A percentile compares a stretch with the other conserved stretches of the same genome.
Conservation (phyloP, 2,329 filamentous ascomycete species). For the Lecanicillium sp. region DNA sequence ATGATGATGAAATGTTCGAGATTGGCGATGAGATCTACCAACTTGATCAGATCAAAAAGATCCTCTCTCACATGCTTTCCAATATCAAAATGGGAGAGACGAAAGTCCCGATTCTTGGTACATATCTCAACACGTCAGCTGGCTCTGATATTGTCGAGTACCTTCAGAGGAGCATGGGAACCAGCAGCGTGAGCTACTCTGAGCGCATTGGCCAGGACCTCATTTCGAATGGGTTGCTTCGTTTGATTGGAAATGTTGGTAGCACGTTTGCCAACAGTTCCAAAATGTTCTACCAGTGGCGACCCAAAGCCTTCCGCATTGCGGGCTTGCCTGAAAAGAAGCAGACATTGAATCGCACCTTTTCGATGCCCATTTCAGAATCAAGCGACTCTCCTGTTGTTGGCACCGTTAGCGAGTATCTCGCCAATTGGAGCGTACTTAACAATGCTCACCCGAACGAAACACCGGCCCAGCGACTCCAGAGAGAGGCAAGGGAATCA, state of each 20-base stretch:
- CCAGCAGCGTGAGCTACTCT: slow-evolving; percentile 79
- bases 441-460: slow-evolving; percentile 84
- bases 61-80: slow-evolving; percentile 78
- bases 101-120: slow-evolving; percentile 92
- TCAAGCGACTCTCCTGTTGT: slow-evolving; percentile 69
- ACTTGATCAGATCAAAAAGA: slow-evolving; percentile 84
- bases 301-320: slow-evolving; percentile 81
- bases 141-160: slow-evolving; percentile 95
- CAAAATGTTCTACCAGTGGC: slow-evolving; percentile 96
- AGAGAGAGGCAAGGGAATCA: slow-evolving; percentile 80
- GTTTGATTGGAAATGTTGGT: slow-evolving; percentile 88
- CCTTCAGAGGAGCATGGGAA: slow-evolving; percentile 79
- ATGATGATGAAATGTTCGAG: slow-evolving; percentile 82
- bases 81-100: slow-evolving; percentile 82
- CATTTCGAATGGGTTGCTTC: slow-evolving; percentile 76
- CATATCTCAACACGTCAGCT: slow-evolving; percentile 85
- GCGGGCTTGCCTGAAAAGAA: slow-evolving; percentile 88
- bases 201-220: slow-evolving; percentile 95
- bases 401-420: slow-evolving; percentile 78
- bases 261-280: slow-evolving; percentile 97
- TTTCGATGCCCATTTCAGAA: slow-evolving; percentile 59
- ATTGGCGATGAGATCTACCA: slow-evolving; percentile 85
- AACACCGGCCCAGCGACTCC: slow-evolving; percentile 77
- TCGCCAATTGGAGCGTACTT: slow-evolving; percentile 87
- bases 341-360: slow-evolving; percentile 62